phyloP scores from a whole-genome alignment of 2,329 filamentous ascomycete genomes.

The Aspergillus sp. region DNA sequence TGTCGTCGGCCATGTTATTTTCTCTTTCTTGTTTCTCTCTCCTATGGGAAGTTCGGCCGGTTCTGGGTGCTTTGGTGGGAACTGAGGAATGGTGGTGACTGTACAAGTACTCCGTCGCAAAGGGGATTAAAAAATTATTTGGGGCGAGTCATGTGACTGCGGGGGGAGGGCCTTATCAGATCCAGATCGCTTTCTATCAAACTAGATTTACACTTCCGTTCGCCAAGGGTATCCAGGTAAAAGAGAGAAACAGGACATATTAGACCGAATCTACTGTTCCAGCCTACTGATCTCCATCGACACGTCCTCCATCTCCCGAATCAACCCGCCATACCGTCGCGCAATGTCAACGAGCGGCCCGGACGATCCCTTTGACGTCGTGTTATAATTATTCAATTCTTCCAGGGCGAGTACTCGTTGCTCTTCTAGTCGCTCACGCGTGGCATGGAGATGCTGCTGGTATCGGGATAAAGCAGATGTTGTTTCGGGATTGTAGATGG shows the following conservation, averaged over 20 bases:
- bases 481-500: conserved; percentile 32
- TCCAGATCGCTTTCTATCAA: conserved; percentile 1
- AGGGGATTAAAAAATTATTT: conserved; percentile 7
- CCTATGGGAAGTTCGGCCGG: background rate
- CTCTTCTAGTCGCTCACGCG: conserved; percentile 22
- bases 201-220: background rate
- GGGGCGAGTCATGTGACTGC: conserved; percentile 23
- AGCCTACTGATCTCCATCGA: conserved; percentile 22
- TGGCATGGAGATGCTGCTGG: conserved; percentile 24
- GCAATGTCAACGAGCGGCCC: conserved; percentile 30
- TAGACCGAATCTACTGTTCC: conserved; percentile 2
- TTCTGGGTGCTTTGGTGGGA: too few relatives aligned
- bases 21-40: conserved; percentile 1
- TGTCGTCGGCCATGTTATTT: conserved; percentile 52
- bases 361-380: conserved; percentile 14
- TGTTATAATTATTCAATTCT: conserved; percentile 29
- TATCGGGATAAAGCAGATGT: conserved; percentile 26
- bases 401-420: conserved; percentile 20
- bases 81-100: conserved; percentile 5
- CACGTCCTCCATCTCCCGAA: conserved; percentile 30
- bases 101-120: conserved; percentile 4
- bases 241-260: background rate
- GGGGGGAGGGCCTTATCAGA: conserved; percentile 5
- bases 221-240: conserved; percentile 3
- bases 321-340: conserved; percentile 29